Conservation (phyloP, 2,329 filamentous ascomycete genomes). For the Gaeumannomyces sp. region DNA sequence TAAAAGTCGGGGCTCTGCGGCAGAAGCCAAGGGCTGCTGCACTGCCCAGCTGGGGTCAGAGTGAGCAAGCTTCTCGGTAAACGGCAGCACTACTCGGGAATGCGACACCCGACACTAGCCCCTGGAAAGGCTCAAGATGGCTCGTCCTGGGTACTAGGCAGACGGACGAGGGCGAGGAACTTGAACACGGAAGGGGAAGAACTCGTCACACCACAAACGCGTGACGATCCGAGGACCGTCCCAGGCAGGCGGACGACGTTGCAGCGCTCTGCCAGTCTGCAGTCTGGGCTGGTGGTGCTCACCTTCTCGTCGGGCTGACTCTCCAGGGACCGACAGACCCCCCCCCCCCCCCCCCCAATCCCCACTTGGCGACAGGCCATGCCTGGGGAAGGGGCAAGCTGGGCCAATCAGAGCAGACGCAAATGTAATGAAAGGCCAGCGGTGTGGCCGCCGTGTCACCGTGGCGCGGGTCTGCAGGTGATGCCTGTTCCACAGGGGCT, state of each 20-base stretch:
- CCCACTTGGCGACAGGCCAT: too few relatives aligned
- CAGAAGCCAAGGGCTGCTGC: neutral
- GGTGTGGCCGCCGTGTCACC: neutral
- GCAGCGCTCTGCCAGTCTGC: neutral
- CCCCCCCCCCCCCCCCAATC: too few relatives aligned
- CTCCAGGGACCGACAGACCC: too few relatives aligned
- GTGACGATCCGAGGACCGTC: neutral
- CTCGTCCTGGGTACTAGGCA: too few relatives aligned
- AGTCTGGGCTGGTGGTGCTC: neutral
- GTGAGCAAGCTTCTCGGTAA: neutral
- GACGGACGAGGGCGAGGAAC: neutral
- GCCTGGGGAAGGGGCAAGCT: neutral
- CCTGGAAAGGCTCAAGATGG: neutral
- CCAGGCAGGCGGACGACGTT: neutral
- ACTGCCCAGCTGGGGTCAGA: neutral
- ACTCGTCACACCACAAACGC: neutral
- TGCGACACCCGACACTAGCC: too few relatives aligned
- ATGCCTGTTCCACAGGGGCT: neutral
- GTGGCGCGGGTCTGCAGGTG: neutral
- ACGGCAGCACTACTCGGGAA: neutral
- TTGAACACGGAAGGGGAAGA: neutral
- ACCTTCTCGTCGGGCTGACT: too few relatives aligned
- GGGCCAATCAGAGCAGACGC: conserved; percentile 4
- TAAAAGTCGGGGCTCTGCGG: neutral
- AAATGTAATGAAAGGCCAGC: conserved; percentile 6